Base-by-base conservation (phyloP, 495 filamentous ascomycete genomes). In the Penicillium ucsense region DNA sequence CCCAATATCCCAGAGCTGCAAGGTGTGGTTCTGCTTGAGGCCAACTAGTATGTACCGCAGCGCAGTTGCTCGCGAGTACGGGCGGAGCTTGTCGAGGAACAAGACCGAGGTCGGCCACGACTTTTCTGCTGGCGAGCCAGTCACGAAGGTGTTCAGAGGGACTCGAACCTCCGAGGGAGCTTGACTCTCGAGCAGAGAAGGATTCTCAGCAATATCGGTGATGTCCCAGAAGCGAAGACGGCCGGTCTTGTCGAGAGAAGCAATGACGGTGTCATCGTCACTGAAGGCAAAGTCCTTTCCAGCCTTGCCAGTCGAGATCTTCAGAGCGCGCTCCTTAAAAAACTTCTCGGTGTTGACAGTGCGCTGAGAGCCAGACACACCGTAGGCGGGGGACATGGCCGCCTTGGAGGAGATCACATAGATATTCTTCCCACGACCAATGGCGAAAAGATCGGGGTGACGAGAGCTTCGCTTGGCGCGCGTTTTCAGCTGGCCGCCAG, bases 281-380 rank as follows among this genome's bases (percentile, higher is more conserved):
- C 89, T 95, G 69, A 99, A 99, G 40, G 83, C 80, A 62, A 97
- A 99, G 56, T 99, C 94, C 65, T 99, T 97, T 31, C 89, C 91
- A 41, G 94, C 94, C 68, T 99, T 99, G 43, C 94, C 94, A 45
- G 89, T 96, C 39, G 87, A 85, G 63, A 99, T 92, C 66, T 88
- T 91, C 50, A 95, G 73, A 35, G 84, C 81, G 56, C 85, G 90
- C 51, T 94, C 83, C 51, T 81, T 80, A 54, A 94, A 80, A 53
- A 94, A 94, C 56, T 82, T 88, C 60, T 94, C 86, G 4, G 78
- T 86, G 60, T 94, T 85, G 51, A 89, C 81, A 31, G 82, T 75
- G 39, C 85, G 84, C 52, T 84, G 79, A 42, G 78, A 70, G n/a
- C 83, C 84, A 41, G 79, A 71, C 49, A 84, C 83, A 52, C 86